Conservation (phyloP, 441 rosid species). For the Adansonia gregorii region DNA sequence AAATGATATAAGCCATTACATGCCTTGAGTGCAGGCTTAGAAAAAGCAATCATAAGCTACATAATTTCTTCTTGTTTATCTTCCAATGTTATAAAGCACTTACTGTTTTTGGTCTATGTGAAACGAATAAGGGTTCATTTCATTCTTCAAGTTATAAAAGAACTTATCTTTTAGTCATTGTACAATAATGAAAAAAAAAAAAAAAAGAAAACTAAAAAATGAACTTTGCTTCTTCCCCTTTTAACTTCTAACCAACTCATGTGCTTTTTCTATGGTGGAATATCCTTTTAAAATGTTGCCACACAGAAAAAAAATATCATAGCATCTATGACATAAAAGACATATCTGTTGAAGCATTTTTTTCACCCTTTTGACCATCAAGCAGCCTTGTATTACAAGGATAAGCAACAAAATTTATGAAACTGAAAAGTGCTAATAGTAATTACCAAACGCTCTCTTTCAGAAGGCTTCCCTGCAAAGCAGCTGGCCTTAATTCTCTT, state of each 20-base stretch:
- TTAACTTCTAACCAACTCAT: slow-evolving; percentile 12
- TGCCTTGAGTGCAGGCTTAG: neutral
- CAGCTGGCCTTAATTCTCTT: slow-evolving; percentile 96
- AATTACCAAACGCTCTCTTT: slow-evolving; percentile 89
- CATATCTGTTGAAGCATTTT: slow-evolving; percentile 8
- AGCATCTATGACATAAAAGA: neutral
- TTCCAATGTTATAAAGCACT: neutral
- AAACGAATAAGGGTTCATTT: neutral
- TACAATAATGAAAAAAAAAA: neutral
- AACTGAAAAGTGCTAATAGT: neutral
- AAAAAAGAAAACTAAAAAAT: neutral
- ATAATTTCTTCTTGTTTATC: slow-evolving; percentile 34
- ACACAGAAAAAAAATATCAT: slow-evolving; percentile 23
- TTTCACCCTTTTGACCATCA: neutral
- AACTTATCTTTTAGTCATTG: neutral
- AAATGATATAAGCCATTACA: neutral
- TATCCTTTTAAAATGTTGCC: slow-evolving; percentile 29
- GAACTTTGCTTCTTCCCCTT: neutral
- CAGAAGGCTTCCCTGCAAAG: slow-evolving; percentile 93
- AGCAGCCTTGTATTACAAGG: slow-evolving; percentile 10
- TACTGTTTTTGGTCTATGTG: neutral
- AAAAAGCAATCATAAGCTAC: slow-evolving; percentile 53
- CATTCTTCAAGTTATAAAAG: slow-evolving; percentile 8
- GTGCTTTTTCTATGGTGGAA: neutral
- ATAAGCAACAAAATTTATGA: slow-evolving; percentile 12